phyloP scores from a whole-genome alignment of 352 stramenopile species.

The Pythium guiyangense region DNA sequence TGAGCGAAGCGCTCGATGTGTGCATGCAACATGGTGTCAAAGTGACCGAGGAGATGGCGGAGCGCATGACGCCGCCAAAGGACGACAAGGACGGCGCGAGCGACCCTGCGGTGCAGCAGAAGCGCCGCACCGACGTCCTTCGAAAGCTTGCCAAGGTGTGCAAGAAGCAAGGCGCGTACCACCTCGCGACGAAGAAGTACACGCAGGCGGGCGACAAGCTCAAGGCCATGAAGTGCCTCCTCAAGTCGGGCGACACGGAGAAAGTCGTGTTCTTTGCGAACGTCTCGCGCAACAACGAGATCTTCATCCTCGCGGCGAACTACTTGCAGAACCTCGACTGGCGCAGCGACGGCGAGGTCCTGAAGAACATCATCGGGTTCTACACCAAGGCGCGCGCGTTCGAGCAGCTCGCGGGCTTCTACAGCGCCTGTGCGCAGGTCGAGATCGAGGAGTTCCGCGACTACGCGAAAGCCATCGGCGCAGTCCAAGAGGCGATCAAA shows the following conservation, averaged over 20 bases:
- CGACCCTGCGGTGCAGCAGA: constrained; percentile 33
- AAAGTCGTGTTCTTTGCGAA: constrained; percentile 95
- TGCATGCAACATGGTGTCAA: constrained; percentile 89
- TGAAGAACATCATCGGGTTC: constrained; percentile 93
- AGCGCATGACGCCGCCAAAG: constrained; percentile 90
- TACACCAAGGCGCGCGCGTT: constrained; percentile 94
- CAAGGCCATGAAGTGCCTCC: constrained; percentile 93
- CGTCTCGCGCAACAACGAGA: constrained; percentile 89
- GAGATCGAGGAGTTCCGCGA: constrained; percentile 95
- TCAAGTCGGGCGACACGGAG: constrained; percentile 94
- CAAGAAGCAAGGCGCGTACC: constrained; percentile 91
- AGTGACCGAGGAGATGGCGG: constrained; percentile 90
- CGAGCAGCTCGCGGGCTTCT: constrained; percentile 90
- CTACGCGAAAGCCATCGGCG: constrained; percentile 91
- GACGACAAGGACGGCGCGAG: constrained; percentile 36
- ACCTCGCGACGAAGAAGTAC: constrained; percentile 95
- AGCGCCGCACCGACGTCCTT: constrained; percentile 77
- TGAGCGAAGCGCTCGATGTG: constrained; percentile 84
- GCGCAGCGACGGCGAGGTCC: constrained; percentile 85
- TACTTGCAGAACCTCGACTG: constrained; percentile 95
- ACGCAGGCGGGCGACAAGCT: constrained; percentile 91
- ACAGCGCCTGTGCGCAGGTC: constrained; percentile 87
- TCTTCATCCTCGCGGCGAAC: constrained; percentile 94
- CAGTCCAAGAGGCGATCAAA: constrained; percentile 88
- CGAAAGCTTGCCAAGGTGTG: constrained; percentile 90